Evolutionary conservation across 768 basidiomycete genomes (phyloP), one percentile per base, ranked within the genome.

Genomic region (Phylloporus rhodoxanthus): DNA sequence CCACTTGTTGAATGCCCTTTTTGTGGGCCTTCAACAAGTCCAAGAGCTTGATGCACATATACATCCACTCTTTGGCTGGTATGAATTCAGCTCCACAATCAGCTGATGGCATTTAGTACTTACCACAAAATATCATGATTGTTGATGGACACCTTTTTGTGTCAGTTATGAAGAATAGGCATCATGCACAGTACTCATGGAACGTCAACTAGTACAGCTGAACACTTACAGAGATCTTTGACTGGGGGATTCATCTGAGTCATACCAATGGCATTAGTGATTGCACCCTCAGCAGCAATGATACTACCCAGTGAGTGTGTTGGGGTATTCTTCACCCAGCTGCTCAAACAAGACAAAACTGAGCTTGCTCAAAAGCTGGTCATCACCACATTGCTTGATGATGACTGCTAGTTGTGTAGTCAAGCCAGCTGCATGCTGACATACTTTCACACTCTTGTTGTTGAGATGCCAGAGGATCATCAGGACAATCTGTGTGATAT

Each of bases 231-330:
- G 50, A 99, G 83, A 78, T 99, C 96, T 69, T 99, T 99, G 21
- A 99, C 94, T 0, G 96, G 96, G 14, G 96, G 96, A 66, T 96
- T 97, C 96, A 99, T 99, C 68, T 97, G 92, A 8, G 96, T 96
- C 96, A 98, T 99, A 70, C 96, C 96, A 55, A 99, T 96, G 43
- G 98, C 96, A 60, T 98, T 98, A 57, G 96, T 95, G 61, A 99
- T 98, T 42, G 96, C 96, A 55, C 92, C 95, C 63, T 93, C 91
- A 39, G 96, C 96, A 43, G 95, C 94, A 68, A 99, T 99, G 69
- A 99, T 95, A 74, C 95, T 97, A 65, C 96, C 96, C n/a, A n/a
- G n/a, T n/a, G 30, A 99, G 80, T 0, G 96, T 97, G 68, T 99
- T 96, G 13, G 96, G 96, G 63, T 98, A 99, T 72, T 99, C 96